Base-by-base conservation (phyloP, 441 rosid species). In the Populus tomentosa region DNA sequence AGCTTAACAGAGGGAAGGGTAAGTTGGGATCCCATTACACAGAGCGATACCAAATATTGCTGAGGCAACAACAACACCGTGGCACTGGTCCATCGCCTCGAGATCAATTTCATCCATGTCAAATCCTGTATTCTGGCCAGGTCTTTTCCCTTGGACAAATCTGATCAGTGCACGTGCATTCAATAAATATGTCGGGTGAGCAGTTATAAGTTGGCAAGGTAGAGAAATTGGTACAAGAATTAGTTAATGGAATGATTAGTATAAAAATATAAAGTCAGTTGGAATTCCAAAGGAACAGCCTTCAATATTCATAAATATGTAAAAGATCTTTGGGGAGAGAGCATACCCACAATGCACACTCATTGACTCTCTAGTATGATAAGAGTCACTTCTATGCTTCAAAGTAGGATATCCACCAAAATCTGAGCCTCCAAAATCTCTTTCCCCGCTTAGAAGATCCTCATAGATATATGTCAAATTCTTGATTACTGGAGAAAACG, bases 371-470 rank as follows among this genome's bases (percentile, higher is more conserved):
- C 84, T 89, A 83, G 91, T 84, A 72, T 92, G 86, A 83, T 85
- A 92, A 77, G 94, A 92, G 73, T 91, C 94, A 76, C 78, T 87
- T 85, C 98, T 88, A 69, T 91, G 89, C 72, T 81, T 84, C 77
- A 92, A 75, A 79, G 96, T 86, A 77, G 97, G 94, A 84, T 87
- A 94, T 62, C 98, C 98, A 78, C 98, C 96, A 81, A 94, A 94
- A 26, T 91, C 92, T 0, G 97, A 94, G 70, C 98, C 97, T 80
- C 98, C 97, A 76, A 91, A 92, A 80, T 87, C 93, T 36, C 84
- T 82, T 14, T 84, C 82, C 79, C 81, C 90, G 73, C 81, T 87
- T 63, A 83, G 69, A 14, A 87, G 85, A 77, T 90, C 91, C 84
- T 91, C 95, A 56, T 83, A 79, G 70, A 92, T 83, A 76, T 90